Evolutionary conservation across 106 monocot species (phyloP), one percentile per base, ranked within the genome.

Genomic region (Posidonia australis): DNA sequence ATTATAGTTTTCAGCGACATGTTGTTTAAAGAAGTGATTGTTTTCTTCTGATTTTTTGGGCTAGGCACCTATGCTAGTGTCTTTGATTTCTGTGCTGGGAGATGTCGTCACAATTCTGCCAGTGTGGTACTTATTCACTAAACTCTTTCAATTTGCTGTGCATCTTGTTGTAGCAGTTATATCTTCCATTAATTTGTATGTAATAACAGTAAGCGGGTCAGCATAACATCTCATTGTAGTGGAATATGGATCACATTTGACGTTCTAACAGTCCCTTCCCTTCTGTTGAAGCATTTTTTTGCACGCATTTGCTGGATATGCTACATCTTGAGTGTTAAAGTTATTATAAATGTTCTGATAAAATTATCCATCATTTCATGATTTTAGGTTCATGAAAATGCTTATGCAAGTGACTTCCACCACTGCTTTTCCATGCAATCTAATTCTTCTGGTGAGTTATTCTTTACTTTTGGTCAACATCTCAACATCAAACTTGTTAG

Each of bases 51-150:
- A 14, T 31, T 57, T 62, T 79, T 74, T 41, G n/a, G n/a, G n/a
- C 72, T 63, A 96, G 96, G 87, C 2, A 90, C 76, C 54, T 91
- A 98, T 74, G 60, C 62, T 46, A 85, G 54, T 74, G 77, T 77
- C 46, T 98, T 98, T 74, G 90, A 98, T 77, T 91, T 87, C 69
- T 98, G 90, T 72, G 63, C 71, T 74, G 96, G 90, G 75, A 90
- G 87, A 68, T 98, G 96, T 51, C 90, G 90, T 32, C 96, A 91
- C 84, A 98, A 85, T 77, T 91, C 90, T 76, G 84, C 87, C 5
- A 98, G 82, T 77, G 90, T 98, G 87, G 96, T 98, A 87, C 27
- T 60, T 36, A 36, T 36, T 36, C 36, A 36, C 36, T n/a, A n/a
- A n/a, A n/a, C n/a, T 4, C 7, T 36, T 36, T 36, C 2, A 36